Percentiles rank a stretch among this genome's conserved stretches.
These are phyloP conservation scores for Alloascoidea africana DNA, from an alignment of 805 yeast species.

Conservation along the genomic window DNA sequence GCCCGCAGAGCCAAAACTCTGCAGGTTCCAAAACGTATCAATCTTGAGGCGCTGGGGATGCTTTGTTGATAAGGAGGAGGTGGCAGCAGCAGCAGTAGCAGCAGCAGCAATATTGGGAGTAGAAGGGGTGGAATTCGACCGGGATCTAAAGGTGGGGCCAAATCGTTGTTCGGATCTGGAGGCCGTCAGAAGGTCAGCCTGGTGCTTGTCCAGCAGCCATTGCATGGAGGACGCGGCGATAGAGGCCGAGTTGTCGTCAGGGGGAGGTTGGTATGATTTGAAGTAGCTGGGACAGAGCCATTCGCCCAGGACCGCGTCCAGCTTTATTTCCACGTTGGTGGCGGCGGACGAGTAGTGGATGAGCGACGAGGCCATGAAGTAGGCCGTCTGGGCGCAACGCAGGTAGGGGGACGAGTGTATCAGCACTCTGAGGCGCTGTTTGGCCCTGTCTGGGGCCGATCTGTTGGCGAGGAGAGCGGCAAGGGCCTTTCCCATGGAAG, in stretches of 20 bases:
- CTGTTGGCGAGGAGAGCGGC: conserved; percentile 5
- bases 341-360: conserved; percentile 2
- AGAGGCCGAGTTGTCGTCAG: conserved; percentile 18
- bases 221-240: conserved; percentile 11
- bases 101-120: too few species aligned
- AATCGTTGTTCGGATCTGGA: too few species aligned
- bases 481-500: conserved; percentile 10
- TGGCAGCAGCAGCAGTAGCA: too few species aligned
- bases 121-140: too few species aligned
- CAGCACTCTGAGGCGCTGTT: conserved; percentile 6
- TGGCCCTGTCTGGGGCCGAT: conserved; percentile 7
- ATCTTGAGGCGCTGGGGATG: not conserved
- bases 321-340: conserved; percentile 7
- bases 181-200: too few species aligned
- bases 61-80: not conserved
- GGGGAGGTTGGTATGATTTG: conserved; percentile 19
- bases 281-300: conserved; percentile 23
- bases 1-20: conserved; percentile 15
- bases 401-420: conserved; percentile 20
- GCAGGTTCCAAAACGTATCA: conserved; percentile 2
- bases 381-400: conserved; percentile 22
- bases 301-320: conserved; percentile 21
- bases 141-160: too few species aligned
- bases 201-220: too few species aligned
- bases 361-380: conserved; percentile 12